Evolutionary conservation across 1,284 basidiomycete genomes (phyloP), one percentile per base, ranked within the genome.

Genomic region (Leccinum angustisporum): DNA sequence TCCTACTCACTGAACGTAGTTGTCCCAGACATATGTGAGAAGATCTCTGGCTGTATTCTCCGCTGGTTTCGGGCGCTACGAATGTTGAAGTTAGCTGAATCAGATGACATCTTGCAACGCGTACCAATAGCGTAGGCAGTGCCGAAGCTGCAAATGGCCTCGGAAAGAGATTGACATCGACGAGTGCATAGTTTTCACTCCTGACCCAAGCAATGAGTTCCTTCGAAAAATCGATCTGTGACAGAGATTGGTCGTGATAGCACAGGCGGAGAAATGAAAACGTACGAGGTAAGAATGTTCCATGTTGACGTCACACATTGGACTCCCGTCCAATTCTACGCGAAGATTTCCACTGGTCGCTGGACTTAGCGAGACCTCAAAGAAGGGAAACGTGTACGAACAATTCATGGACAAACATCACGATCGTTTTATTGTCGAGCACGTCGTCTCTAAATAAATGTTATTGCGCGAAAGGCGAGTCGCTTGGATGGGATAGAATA

Each of bases 361-460:
- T 1, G 30, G 51, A 40, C 16, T 70, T n/a, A 70, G 68, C 57
- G 36, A 53, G 31, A 40, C 11, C 7, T 18, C 11, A 1, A 40
- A 38, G 54, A 4, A 54, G 21, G 1, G 38, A 38, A 58, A 13
- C 63, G 14, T 50, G 56, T 54, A 77, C 90, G 70, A 72, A 95
- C 95, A 96, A 93, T 80, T 97, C 95, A 76, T 97, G 95, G 9
- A 91, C 86, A 68, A 97, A 91, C 43, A 97, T 76, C 25, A 97
- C 83, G 36, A 96, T 71, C 0, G 87, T 90, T 36, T 86, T 79
- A 63, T 84, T 90, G 61, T 84, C 84, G 73, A 87, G 86, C 56
- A 90, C 75, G 73, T 93, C 88, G 38, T 77, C 71, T 21, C 91
- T 92, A 60, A 27, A n/a, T 46, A 6, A 54, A 46, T 27, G 57